Evolutionary conservation across 1,139 yeast genomes (phyloP), one percentile per base, ranked within the genome.

Genomic region (Protomyces pachydermus): DNA sequence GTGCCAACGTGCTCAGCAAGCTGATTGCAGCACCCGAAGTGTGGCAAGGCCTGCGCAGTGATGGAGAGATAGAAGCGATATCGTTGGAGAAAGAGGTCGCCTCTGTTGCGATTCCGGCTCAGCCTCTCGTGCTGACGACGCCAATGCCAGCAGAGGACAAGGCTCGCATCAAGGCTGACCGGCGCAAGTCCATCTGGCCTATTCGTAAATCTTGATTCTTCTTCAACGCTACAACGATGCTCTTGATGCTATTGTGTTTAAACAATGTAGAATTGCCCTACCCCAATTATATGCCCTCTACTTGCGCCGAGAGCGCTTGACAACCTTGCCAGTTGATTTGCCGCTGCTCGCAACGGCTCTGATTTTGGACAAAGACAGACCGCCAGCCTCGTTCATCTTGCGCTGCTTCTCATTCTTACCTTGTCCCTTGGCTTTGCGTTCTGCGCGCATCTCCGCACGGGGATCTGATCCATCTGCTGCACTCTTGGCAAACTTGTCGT

Each of bases 401-500:
- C 48, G 48, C 23, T 16, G 35, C 20, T 65, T 42, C 9, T 38
- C 51, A 48, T 64, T 63, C 51, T 52, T 55, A 39, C 52, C 56
- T 37, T 45, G 56, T 10, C 56, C 56, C 28, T 65, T 60, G 34
- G 57, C 53, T 39, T 65, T 65, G 46, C 65, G 52, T 79, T 73
- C 81, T 80, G 74, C 56, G 16, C 61, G 42, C 32, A 45, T 14
- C 23, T 57, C 60, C 10, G 42, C 63, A 6, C 65, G 60, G 12
- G 65, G 65, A 56, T 65, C 62, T 28, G 53, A 51, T 18, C 54
- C 54, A 34, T 58, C 62, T 14, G 54, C 58, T 20, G 53, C 53
- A 42, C 48, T 42, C 48, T 42, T 42, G 48, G 48, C 48, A 18
- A 42, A 42, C 56, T 67, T 68, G 70, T 85, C 81, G 66, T 88